Evolutionary conservation across 106 monocot genomes (phyloP).

Genomic region (Phalaenopsis equestris): DNA sequence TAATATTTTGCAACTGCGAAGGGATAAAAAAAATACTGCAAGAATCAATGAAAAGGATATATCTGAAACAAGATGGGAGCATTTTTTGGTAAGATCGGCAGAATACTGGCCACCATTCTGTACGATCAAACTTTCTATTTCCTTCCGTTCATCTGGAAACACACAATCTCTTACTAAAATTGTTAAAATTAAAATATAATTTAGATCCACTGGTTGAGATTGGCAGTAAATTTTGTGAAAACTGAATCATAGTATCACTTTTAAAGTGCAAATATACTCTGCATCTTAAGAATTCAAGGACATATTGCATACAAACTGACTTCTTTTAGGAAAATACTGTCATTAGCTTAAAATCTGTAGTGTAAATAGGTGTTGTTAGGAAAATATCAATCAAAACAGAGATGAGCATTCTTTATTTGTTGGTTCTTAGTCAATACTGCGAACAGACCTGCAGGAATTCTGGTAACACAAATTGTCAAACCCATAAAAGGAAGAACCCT

Average conservation of each 20-base stretch:
- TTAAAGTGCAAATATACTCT: background rate
- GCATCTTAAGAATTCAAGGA: background rate
- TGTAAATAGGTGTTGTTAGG: background rate
- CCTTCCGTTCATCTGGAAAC: slow-evolving; percentile 68
- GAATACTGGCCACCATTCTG: slow-evolving; percentile 92
- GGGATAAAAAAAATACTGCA: background rate
- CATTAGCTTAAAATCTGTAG: background rate
- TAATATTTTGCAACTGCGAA: background rate
- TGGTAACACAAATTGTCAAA: slow-evolving; percentile 80
- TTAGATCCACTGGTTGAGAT: background rate
- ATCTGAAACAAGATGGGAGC: slow-evolving; percentile 93
- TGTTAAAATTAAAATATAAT: background rate
- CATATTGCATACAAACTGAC: background rate
- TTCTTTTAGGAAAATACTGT: background rate
- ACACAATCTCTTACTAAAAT: background rate
- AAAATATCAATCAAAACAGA: background rate
- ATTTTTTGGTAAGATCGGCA: slow-evolving; percentile 79
- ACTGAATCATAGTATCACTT: background rate
- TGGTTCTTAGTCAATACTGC: background rate
- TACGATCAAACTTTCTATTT: slow-evolving; percentile 55
- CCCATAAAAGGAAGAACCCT: slow-evolving; percentile 88
- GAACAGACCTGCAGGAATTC: slow-evolving; percentile 56
- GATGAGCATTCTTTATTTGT: background rate
- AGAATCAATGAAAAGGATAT: slow-evolving; percentile 59
- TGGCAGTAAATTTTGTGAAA: background rate